Conservation (phyloP, 768 basidiomycete genomes). For the Boletus fagicola region DNA sequence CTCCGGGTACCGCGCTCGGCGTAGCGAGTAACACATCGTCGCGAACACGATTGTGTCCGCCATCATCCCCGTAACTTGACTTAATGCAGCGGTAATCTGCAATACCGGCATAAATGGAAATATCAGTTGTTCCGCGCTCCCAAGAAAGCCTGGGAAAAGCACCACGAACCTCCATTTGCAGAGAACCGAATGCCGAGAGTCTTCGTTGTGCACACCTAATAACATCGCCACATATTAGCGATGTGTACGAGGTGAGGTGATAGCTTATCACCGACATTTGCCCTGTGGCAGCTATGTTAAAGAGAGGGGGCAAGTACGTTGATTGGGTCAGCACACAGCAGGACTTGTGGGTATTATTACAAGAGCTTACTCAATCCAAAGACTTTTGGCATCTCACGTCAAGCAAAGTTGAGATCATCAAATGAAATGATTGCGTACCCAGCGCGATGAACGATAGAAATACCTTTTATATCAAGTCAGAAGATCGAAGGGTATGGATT, state of each 20-base stretch:
- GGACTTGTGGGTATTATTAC: not conserved
- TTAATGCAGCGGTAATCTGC: slow-evolving; percentile 17
- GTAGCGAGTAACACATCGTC: slow-evolving; percentile 22
- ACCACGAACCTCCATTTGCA: slow-evolving; percentile 21
- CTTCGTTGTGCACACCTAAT: slow-evolving; percentile 21
- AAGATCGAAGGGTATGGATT: not conserved
- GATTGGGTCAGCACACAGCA: not conserved
- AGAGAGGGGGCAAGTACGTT: not conserved
- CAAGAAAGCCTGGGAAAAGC: not conserved
- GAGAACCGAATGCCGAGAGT: slow-evolving; percentile 21
- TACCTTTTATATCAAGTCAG: slow-evolving; percentile 12
- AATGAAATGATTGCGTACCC: slow-evolving; percentile 15
- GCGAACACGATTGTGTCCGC: slow-evolving; percentile 15
- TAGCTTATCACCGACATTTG: slow-evolving; percentile 26
- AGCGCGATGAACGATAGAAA: slow-evolving; percentile 20
- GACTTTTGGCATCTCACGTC: slow-evolving; percentile 16
- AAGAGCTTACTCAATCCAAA: slow-evolving; percentile 30
- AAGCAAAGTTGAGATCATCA: slow-evolving; percentile 1
- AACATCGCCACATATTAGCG: slow-evolving; percentile 6
- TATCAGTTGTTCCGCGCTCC: not conserved
- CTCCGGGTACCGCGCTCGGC: slow-evolving; percentile 17
- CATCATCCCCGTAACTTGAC: slow-evolving; percentile 6
- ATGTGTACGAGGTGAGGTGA: not conserved
- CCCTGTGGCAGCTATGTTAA: slow-evolving; percentile 15
- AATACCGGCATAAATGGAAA: not conserved